Evolutionary conservation across 805 yeast genomes (phyloP).

Genomic region (Candida coquimbonensis): DNA sequence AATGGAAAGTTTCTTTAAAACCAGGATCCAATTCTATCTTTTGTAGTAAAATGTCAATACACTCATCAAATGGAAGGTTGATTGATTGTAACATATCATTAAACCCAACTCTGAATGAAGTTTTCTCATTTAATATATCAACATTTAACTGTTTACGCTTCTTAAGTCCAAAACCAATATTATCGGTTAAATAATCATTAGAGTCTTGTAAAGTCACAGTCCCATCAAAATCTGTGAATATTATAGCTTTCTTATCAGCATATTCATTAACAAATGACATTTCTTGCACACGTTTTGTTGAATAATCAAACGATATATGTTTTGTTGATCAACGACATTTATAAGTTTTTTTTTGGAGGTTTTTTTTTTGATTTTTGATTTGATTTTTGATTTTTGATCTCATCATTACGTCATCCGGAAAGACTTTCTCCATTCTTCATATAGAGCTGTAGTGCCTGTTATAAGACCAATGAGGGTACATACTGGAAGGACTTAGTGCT

Average conservation of each 20-base stretch:
- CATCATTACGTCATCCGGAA: no score
- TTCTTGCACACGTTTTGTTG: background rate
- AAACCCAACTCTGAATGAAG: conserved; percentile 78
- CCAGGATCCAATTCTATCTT: conserved; percentile 84
- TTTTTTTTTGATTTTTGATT: no score
- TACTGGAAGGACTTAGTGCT: no score
- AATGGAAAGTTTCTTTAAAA: conserved; percentile 70
- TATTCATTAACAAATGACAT: conserved; percentile 22
- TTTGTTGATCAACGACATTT: no score
- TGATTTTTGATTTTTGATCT: no score
- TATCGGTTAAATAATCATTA: conserved; percentile 86
- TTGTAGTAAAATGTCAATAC: conserved; percentile 61
- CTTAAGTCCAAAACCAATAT: conserved; percentile 74
- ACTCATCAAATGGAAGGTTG: conserved; percentile 68
- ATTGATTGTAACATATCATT: conserved; percentile 77
- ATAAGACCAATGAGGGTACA: no score
- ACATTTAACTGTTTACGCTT: conserved; percentile 63
- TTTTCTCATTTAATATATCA: conserved; percentile 60
- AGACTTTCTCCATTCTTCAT: no score
- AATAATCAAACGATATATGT: background rate
- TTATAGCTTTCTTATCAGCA: conserved; percentile 52
- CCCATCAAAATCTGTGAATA: conserved; percentile 97
- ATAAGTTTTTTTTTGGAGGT: no score
- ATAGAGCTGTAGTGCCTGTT: no score
- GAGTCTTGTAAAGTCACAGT: conserved; percentile 94